phyloP scores from a whole-genome alignment of 352 stramenopile genomes.

The Pythium myriotylum region DNA sequence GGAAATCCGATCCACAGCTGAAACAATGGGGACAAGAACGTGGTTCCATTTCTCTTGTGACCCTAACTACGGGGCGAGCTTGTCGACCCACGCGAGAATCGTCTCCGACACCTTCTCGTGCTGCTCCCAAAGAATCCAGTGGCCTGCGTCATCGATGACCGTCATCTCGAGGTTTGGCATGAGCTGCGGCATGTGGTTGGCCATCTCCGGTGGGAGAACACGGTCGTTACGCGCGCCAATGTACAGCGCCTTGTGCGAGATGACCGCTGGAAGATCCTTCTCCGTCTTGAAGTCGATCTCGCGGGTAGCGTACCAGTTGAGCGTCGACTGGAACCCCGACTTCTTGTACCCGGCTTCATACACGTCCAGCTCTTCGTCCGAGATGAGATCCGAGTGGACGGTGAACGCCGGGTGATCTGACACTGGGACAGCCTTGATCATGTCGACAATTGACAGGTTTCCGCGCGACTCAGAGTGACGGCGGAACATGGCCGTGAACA shows the following conservation, averaged over 20 bases:
- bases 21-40: too few relatives aligned
- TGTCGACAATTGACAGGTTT: slow-evolving; percentile 37
- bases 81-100: too few relatives aligned
- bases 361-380: slow-evolving; percentile 56
- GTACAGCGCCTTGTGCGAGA: slow-evolving; percentile 55
- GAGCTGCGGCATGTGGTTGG: slow-evolving; percentile 51
- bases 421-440: slow-evolving; percentile 33
- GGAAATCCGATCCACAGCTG: too few relatives aligned
- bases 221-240: slow-evolving; percentile 61
- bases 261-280: slow-evolving; percentile 32
- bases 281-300: slow-evolving; percentile 65
- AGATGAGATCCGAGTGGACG: slow-evolving; percentile 44
- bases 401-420: slow-evolving; percentile 40
- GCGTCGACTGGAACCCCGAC: slow-evolving; percentile 58
- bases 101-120: slow-evolving; percentile 44
- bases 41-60: too few relatives aligned
- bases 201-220: slow-evolving; percentile 59
- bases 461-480: slow-evolving; percentile 49
- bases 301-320: slow-evolving; percentile 61
- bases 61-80: too few relatives aligned
- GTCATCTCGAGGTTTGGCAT: slow-evolving; percentile 57
- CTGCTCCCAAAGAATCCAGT: slow-evolving; percentile 70
- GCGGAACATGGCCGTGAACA: slow-evolving; percentile 59
- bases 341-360: slow-evolving; percentile 60
- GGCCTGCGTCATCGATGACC: slow-evolving; percentile 51